Evolutionary conservation across 139 green algal species (phyloP), one percentile per base, ranked within the genome.

Genomic region (Prasinococcaceae sp.): DNA sequence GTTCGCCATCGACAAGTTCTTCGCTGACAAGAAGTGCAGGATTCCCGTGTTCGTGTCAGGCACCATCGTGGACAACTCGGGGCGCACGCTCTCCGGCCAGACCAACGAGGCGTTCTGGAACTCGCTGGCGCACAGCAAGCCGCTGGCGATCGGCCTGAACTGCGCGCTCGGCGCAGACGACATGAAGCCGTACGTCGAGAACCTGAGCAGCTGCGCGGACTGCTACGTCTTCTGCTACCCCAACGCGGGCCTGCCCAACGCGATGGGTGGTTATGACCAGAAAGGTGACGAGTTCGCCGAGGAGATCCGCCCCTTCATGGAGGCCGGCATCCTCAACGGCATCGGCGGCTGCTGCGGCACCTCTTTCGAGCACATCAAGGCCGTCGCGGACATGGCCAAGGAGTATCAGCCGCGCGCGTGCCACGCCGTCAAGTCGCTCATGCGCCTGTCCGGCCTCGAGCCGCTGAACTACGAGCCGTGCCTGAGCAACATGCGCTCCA

Each of bases 81-180:
- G 88, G 0, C 82, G 88, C 64, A 97, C 89, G 26, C 74, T 97
- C 63, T 87, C 72, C 41, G 89, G 89, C 6, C 89, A 97, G 79
- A 96, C 88, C 58, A 95, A 94, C 63, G 89, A 97, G 79, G 88
- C 89, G 1, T 97, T 97, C 75, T 96, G 87, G 88, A 89, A 92
- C 79, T 89, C 74, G 61, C 59, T 96, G 27, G 66, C 44, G 46
- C 89, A 97, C 41, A 75, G 82, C 53, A 86, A 86, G 63, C 88
- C 89, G 23, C 69, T 95, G 53, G 89, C 88, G 0, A 65, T 97
- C 22, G 89, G 89, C 22, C 78, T 97, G 14, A 97, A 97, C 82
- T 97, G 89, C 46, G 89, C 89, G 0, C 82, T 97, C 55, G 89
- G 89, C 12, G 89, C 89, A 19, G 65, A 54, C 14, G 88, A 97